Base-by-base conservation (phyloP, 2,329 filamentous ascomycete species). In the Cladosporium sp. region DNA sequence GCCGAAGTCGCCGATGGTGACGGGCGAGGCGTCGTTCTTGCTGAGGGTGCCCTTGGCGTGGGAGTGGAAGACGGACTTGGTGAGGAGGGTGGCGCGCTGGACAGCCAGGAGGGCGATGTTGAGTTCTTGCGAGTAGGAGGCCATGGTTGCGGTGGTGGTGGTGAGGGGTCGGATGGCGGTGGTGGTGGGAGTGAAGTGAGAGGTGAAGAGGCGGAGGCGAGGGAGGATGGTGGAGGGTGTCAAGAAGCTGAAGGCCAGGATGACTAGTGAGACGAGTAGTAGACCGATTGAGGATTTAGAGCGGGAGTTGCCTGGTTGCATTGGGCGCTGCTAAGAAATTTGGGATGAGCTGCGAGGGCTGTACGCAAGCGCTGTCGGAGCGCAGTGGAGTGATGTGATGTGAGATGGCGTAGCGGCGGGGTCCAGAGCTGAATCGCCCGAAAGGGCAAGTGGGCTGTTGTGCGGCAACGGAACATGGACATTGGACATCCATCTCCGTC, bases 1-100 rank as follows among this genome's bases (percentile, higher is more conserved):
- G 75, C 95, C 95, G 79, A 97, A 98, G 82, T 99, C 95, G 78
- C 94, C 95, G 74, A 98, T 95, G 21, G 95, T 99, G 74, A 99
- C 95, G 71, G 95, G 95, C 11, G 93, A 97, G 77, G 92, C 92
- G 84, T 99, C 95, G 79, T 92, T 90, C 83, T 99, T 99, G 78
- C 90, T 91, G 61, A 97, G 85, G 55, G 95, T 97, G 73, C 94
- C 94, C 82, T 98, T 98, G 74, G 92, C 90, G 80, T 94, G 95
- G 73, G 94, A 91, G 81, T 93, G 84, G 83, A 91, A 92, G 76
- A 93, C 91, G 68, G 86, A 86, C 79, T 92, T 90, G 61, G 91
- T 93, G 66, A 93, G 85, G 70, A 92, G 83, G 26, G 87, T 83
- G 30, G 91, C 93, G 70, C 93, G 88, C 82, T 96, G 92, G 66